phyloP scores from a whole-genome alignment of 257 asterid genomes.

The Cynanchum wilfordii region DNA sequence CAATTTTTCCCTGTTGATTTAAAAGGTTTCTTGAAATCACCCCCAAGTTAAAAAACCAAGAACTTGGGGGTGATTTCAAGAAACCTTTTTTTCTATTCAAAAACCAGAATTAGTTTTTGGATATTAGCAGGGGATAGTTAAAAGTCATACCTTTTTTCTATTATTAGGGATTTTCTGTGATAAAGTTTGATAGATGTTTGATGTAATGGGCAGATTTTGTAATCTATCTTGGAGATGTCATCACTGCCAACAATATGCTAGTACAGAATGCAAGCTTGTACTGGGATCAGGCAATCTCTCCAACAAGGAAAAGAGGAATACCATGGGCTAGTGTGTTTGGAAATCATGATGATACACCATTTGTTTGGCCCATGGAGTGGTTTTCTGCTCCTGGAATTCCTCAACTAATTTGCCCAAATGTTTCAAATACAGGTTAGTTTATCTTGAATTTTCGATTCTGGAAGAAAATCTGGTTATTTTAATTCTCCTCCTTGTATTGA shows the following conservation, averaged over 20 bases:
- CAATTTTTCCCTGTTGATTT: too few species aligned
- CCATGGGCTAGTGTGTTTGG: conserved; percentile 84
- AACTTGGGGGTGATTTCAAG: too few species aligned
- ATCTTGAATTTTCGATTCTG: neutral
- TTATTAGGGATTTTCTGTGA: too few species aligned
- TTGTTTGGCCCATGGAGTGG: conserved; percentile 93
- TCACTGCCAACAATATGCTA: conserved; percentile 77
- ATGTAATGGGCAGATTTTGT: conserved; percentile 56
- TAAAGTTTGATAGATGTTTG: conserved; percentile 4
- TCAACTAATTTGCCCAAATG: conserved; percentile 37
- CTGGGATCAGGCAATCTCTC: conserved; percentile 83
- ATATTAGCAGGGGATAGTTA: too few species aligned
- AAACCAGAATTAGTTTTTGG: too few species aligned
- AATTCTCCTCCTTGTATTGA: neutral
- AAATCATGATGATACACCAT: conserved; percentile 84
- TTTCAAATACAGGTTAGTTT: conserved; percentile 41
- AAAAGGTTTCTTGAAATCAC: too few species aligned
- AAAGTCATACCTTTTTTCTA: too few species aligned
- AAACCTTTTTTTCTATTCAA: too few species aligned
- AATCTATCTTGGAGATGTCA: conserved; percentile 77
- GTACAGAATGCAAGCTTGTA: conserved; percentile 60
- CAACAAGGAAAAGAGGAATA: conserved; percentile 59
- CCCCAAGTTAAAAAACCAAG: too few species aligned
- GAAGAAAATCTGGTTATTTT: neutral
- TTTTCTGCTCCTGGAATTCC: conserved; percentile 71